A percentile compares a stretch with the other conserved stretches of the same genome.
Conservation (phyloP, 495 filamentous ascomycete species). For the Neurospora sp. region DNA sequence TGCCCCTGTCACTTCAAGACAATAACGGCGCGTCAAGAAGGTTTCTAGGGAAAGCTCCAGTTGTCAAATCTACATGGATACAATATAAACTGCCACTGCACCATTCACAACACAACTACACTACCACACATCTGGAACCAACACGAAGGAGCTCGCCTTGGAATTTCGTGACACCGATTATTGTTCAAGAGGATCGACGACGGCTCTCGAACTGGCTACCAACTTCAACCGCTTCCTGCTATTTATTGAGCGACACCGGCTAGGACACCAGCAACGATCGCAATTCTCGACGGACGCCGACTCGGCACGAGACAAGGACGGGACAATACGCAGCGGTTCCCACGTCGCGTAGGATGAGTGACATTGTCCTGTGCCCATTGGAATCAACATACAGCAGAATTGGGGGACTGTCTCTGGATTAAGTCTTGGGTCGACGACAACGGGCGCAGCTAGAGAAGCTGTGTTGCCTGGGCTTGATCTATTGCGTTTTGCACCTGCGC, state of each 20-base stretch:
- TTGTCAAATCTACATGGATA: background rate
- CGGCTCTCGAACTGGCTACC: background rate
- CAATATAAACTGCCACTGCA: background rate
- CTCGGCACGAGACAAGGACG: background rate
- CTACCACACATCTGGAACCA: background rate
- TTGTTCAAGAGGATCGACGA: background rate
- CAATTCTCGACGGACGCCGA: background rate
- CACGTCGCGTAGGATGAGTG: conserved; percentile 17
- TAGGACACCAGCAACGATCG: background rate
- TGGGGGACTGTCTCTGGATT: background rate
- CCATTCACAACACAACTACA: background rate
- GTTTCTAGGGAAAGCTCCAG: background rate
- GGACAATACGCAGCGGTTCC: background rate
- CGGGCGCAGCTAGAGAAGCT: conserved; percentile 2
- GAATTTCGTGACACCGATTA: background rate
- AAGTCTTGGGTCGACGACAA: background rate
- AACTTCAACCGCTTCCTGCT: background rate
- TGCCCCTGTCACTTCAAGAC: background rate
- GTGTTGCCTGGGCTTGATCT: conserved; percentile 5
- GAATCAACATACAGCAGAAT: conserved; percentile 2
- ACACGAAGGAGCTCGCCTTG: background rate
- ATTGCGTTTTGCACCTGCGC: background rate
- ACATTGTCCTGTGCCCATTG: background rate
- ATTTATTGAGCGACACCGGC: background rate
- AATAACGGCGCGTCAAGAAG: background rate